A percentile compares a stretch with the other conserved stretches of the same genome.
These are phyloP conservation scores for Backusella parvicylindrica DNA, from an alignment of 192 early-diverging fungal species.

Conservation along the genomic window DNA sequence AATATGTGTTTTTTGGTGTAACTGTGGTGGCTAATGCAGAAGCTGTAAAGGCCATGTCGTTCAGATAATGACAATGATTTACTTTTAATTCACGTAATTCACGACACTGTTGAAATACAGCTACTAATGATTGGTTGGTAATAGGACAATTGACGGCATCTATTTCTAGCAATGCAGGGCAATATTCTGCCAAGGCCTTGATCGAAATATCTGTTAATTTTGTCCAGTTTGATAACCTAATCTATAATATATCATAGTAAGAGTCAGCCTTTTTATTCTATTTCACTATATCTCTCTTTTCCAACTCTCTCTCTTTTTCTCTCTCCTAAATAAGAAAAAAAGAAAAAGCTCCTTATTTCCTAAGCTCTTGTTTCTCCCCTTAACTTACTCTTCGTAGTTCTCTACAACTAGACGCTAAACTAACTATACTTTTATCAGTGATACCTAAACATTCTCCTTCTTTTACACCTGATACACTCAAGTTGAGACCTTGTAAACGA, in stretches of 20 bases:
- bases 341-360: conserved; percentile 7
- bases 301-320: not conserved
- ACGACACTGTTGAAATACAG: conserved; percentile 39
- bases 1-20: not conserved
- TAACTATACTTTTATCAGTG: conserved; percentile 43
- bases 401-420: conserved; percentile 42
- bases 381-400: conserved; percentile 48
- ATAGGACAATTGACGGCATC: conserved; percentile 50
- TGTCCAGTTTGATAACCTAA: conserved; percentile 47
- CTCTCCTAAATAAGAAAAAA: not conserved
- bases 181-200: conserved; percentile 42
- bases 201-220: conserved; percentile 46
- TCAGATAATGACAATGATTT: conserved; percentile 33
- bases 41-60: conserved; percentile 39
- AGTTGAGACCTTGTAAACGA: conserved; percentile 50
- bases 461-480: conserved; percentile 35
- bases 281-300: not conserved
- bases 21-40: conserved; percentile 15
- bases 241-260: conserved; percentile 28
- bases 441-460: conserved; percentile 37
- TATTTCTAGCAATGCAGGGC: conserved; percentile 48
- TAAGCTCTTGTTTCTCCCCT: not conserved
- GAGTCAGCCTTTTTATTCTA: not conserved
- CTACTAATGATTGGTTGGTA: conserved; percentile 40
- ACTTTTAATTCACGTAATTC: conserved; percentile 53